phyloP scores from a whole-genome alignment of 2,329 filamentous ascomycete genomes.

The Penicillium griseofulvum region DNA sequence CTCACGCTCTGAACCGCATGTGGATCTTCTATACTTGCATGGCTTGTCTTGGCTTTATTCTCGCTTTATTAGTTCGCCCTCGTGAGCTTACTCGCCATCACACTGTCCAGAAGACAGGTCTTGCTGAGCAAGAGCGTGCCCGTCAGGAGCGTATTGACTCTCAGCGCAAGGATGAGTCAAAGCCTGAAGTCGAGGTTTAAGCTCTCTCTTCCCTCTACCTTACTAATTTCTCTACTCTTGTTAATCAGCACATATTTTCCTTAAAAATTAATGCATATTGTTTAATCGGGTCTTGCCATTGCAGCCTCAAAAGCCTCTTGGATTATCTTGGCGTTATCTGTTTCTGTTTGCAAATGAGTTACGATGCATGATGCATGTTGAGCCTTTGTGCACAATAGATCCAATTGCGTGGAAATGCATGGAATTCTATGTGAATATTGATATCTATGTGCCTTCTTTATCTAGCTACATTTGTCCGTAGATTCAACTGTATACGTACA shows the following conservation, averaged over 20 bases:
- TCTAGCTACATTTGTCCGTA: no score
- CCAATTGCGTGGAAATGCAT: neutral
- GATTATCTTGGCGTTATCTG: neutral
- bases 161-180: conserved; percentile 60
- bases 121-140: conserved; percentile 45
- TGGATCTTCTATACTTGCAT: conserved; percentile 52
- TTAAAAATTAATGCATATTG: neutral
- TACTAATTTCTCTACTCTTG: neutral
- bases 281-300: neutral
- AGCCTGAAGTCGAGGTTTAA: conserved; percentile 52
- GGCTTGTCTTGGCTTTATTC: conserved; percentile 35
- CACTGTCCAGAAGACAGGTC: conserved; percentile 46
- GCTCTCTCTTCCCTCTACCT: neutral
- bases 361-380: neutral
- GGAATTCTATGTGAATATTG: neutral
- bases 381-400: neutral
- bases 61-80: conserved; percentile 41
- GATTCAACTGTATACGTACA: neutral
- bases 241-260: neutral
- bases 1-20: conserved; percentile 45
- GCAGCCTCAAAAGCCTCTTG: neutral
- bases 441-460: neutral
- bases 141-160: conserved; percentile 45
- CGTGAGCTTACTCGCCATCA: conserved; percentile 42
- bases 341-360: neutral